Evolutionary conservation across 2,329 filamentous ascomycete genomes (phyloP), one percentile per base, ranked within the genome.

Genomic region (Fusarium transvaalense): DNA sequence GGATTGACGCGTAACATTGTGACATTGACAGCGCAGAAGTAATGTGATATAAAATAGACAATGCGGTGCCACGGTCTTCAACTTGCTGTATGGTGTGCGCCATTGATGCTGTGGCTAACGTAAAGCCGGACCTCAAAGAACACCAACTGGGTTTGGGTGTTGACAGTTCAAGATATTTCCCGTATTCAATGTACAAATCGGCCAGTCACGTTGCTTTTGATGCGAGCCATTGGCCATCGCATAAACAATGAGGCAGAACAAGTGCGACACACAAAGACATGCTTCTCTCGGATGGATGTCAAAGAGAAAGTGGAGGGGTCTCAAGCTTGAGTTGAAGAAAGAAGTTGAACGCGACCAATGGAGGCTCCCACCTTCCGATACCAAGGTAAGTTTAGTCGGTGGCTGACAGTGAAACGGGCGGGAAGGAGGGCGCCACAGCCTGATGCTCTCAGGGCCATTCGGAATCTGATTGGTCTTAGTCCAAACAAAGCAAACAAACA

Each of bases 41-140:
- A 19, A 27, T 13, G 31, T 19, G 31, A 53, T 32, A 34, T 57
- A 69, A 59, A 59, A 69, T 63, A 59, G 52, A 46, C 19, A 27
- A 59, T 48, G 42, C 23, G 10, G 60, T 25, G 39, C n/a, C 32
- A 39, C 21, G 34, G n/a, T 51, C 19, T 53, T 38, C 12, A 29
- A 23, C n/a, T 39, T 32, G 48, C 41, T 32, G 39, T 50, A 19
- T 29, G 27, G 59, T 38, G 32, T 38, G 42, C 53, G 66, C 62
- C 66, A 69, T 59, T 56, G 66, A 69, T 69, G 66, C 42, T 60
- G 57, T 70, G 66, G 66, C 66, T 64, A 64, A 51, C 23, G 23
- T 14, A 39, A 45, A 51, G 37, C 37, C 53, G 31, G 35, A 41
- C 27, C 35, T 66, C 21, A 42, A 23, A 58, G 62, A 31, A 55